Conservation (phyloP, 352 stramenopile species). For the Phytophthora sp. region DNA sequence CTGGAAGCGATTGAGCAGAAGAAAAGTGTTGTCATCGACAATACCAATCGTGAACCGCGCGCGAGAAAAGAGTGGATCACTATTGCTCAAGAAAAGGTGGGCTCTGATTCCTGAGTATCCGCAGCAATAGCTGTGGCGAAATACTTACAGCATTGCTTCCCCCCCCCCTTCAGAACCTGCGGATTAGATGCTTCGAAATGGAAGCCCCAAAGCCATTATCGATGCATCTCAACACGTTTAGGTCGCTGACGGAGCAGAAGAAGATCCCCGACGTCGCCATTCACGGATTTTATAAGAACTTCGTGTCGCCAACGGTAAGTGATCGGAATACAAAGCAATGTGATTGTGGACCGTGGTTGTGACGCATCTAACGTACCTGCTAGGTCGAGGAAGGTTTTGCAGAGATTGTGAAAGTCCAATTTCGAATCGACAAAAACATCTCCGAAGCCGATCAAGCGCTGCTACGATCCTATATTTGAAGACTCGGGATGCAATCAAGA, state of each 20-base stretch:
- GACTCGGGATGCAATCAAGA: not conserved
- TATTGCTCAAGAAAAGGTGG: conserved; percentile 70
- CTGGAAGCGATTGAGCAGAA: conserved; percentile 56
- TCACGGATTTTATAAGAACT: conserved; percentile 89
- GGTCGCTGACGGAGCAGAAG: conserved; percentile 70
- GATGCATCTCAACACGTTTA: conserved; percentile 89
- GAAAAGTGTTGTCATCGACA: conserved; percentile 87
- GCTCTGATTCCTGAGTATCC: not conserved
- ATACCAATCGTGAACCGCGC: conserved; percentile 78
- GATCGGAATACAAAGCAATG: not conserved
- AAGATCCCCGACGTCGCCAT: conserved; percentile 89
- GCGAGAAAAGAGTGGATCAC: conserved; percentile 75
- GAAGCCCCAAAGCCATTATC: conserved; percentile 75
- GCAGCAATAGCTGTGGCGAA: not conserved
- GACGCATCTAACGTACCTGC: conserved; percentile 14
- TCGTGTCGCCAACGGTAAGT: conserved; percentile 50
- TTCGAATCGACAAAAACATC: conserved; percentile 53
- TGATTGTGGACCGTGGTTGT: conserved; percentile 2
- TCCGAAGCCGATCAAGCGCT: conserved; percentile 42
- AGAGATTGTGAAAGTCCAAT: conserved; percentile 72
- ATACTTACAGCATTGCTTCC: not conserved
- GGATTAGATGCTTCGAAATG: conserved; percentile 80
- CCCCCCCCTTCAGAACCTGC: conserved; percentile 40
- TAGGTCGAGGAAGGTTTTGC: conserved; percentile 79
- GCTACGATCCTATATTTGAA: conserved; percentile 70